These are phyloP conservation scores for Globisporangium spinosum DNA, from an alignment of 352 stramenopile genomes.

Conservation along the genomic window DNA sequence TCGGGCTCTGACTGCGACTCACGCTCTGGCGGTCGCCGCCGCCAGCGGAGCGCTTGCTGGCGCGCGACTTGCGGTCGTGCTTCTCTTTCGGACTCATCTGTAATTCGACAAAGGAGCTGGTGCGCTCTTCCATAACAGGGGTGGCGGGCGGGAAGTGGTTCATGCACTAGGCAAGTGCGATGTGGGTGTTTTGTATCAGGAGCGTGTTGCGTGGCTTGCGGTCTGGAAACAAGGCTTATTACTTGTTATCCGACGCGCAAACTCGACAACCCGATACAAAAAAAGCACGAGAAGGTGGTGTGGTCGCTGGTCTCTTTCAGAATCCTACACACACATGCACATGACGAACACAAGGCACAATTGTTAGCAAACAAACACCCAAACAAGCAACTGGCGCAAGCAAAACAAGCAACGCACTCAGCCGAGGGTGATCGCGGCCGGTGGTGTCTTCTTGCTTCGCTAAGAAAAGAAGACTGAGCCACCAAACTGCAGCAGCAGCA, in stretches of 20 bases:
- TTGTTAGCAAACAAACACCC: not conserved
- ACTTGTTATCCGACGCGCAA: not conserved
- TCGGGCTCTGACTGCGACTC: constrained; percentile 3
- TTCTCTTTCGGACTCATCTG: constrained; percentile 19
- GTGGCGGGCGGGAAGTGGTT: not conserved
- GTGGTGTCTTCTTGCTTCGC: constrained; percentile 1
- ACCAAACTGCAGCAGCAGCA: too few relatives aligned
- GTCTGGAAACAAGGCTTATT: not conserved
- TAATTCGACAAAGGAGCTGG: constrained; percentile 40
- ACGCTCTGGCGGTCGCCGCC: constrained; percentile 13
- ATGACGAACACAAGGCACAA: not conserved
- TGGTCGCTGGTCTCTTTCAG: not conserved
- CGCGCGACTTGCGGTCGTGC: constrained; percentile 22
- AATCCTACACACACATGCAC: not conserved
- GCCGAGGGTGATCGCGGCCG: not conserved
- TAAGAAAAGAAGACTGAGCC: constrained; percentile 6
- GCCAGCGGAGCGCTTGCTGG: constrained; percentile 21
- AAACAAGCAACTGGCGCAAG: not conserved
- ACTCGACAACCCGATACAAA: constrained; percentile 2
- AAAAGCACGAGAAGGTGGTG: not conserved
- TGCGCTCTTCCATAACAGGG: constrained; percentile 45
- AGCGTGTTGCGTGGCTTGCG: constrained; percentile 5
- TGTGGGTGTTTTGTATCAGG: not conserved
- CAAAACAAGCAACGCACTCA: not conserved
- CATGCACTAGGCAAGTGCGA: constrained; percentile 7